A percentile compares a stretch with the other conserved stretches of the same genome.
These are phyloP conservation scores for Bipolaris sorokiniana DNA, from an alignment of 2,329 filamentous ascomycete genomes.

Conservation along the genomic window DNA sequence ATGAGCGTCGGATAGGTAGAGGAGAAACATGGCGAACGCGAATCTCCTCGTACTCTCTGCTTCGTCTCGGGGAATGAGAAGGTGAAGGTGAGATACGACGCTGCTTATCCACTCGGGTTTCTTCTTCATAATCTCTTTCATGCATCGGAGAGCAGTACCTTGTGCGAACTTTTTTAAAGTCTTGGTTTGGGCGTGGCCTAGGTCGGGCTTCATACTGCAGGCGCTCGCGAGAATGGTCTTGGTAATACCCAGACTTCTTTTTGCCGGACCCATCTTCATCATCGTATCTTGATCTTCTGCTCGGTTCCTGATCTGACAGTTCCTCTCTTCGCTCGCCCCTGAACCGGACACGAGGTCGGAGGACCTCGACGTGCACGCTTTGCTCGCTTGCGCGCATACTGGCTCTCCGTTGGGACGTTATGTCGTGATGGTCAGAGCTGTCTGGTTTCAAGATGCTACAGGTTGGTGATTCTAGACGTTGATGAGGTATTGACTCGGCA, in stretches of 20 bases:
- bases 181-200: slow-evolving; percentile 19
- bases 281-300: slow-evolving; percentile 4
- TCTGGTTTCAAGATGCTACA: slow-evolving; percentile 36
- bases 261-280: slow-evolving; percentile 12
- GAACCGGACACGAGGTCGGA: slow-evolving; percentile 42
- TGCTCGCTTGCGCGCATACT: slow-evolving; percentile 32
- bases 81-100: slow-evolving; percentile 22
- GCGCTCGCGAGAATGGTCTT: slow-evolving; percentile 20
- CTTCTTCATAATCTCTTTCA: slow-evolving; percentile 21
- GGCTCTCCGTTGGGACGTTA: slow-evolving; percentile 20
- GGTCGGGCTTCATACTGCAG: slow-evolving; percentile 18
- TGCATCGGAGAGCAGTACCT: slow-evolving; percentile 22
- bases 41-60: slow-evolving; percentile 15
- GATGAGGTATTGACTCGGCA: slow-evolving; percentile 16
- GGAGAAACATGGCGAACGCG: slow-evolving; percentile 25
- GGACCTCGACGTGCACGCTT: slow-evolving; percentile 40
- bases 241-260: slow-evolving; percentile 20
- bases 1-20: slow-evolving; percentile 5
- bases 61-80: slow-evolving; percentile 9
- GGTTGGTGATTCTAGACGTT: slow-evolving; percentile 20
- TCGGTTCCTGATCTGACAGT: neutral
- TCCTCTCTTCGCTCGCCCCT: slow-evolving; percentile 17
- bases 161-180: slow-evolving; percentile 29
- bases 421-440: slow-evolving; percentile 23
- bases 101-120: slow-evolving; percentile 26